A percentile compares a stretch with the other conserved stretches of the same genome.
Conservation (phyloP, 1,284 basidiomycete genomes). For the Dichomitus squalens region DNA sequence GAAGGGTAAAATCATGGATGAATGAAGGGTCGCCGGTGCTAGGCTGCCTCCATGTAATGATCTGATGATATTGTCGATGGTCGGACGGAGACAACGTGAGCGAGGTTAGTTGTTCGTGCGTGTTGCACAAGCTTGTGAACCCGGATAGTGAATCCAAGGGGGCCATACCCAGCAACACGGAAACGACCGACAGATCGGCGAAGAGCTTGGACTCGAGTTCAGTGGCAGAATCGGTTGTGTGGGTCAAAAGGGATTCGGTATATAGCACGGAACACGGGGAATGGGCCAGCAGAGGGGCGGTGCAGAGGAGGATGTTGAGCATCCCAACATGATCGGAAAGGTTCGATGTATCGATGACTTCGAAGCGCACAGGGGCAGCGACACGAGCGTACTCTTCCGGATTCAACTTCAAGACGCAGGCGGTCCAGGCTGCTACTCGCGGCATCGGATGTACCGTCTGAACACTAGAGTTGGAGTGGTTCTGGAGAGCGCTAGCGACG, state of each 20-base stretch:
- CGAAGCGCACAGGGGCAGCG: constrained; percentile 44
- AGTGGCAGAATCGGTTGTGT: constrained; percentile 29
- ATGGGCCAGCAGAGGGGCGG: constrained; percentile 39
- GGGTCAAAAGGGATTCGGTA: constrained; percentile 44
- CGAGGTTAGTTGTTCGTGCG: constrained; percentile 37
- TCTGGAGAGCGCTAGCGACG: constrained; percentile 35
- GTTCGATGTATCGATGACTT: constrained; percentile 59
- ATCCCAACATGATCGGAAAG: constrained; percentile 51
- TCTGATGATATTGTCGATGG: constrained; percentile 45
- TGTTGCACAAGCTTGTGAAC: constrained; percentile 45
- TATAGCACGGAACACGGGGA: constrained; percentile 37
- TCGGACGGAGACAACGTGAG: neutral
- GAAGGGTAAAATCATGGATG: neutral
- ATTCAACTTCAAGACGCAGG: neutral
- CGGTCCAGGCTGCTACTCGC: neutral
- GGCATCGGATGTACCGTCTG: neutral
- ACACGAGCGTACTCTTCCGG: constrained; percentile 35
- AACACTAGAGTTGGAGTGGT: neutral
- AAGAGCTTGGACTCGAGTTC: constrained; percentile 39
- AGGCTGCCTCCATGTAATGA: constrained; percentile 45
- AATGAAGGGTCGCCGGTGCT: constrained; percentile 29
- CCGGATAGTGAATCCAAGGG: constrained; percentile 45
- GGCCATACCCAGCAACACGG: constrained; percentile 43
- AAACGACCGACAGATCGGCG: constrained; percentile 42
- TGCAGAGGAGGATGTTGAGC: constrained; percentile 49